Evolutionary conservation across 2,329 filamentous ascomycete species (phyloP), one percentile per base, ranked within the genome.

Genomic region (Hypoxylon sp.): DNA sequence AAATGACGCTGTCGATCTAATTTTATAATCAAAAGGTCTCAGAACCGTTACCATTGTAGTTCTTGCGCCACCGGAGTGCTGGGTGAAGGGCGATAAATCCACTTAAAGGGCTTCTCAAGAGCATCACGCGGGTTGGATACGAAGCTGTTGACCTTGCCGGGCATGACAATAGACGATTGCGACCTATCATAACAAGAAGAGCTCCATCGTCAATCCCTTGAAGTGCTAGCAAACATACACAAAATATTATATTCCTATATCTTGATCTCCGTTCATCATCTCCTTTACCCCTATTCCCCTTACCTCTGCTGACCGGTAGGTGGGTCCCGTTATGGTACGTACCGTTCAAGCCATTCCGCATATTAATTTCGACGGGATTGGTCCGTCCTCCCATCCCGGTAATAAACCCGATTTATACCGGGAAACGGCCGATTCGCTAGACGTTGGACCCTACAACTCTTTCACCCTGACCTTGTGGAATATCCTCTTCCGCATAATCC

Each of bases 331-430:
- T 25, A 25, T 25, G 46, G 46, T 49, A 49, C 46, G 46, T 49
- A 49, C 11, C 23, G 2, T 5, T 30, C 5, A 9, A 25, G 2
- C 25, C 25, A 25, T 25, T 25, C 25, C 25, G 25, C 25, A 25
- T 25, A 5, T 25, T 25, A 3, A 25, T 25, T 25, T 25, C 6
- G 2, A 25, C 25, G 23, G 53, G 10, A 46, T 30, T 14, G 25
- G 11, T 34, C 25, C 14, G 17, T 9, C 25, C 30, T 46, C 30
- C 25, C 14, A 11, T 9, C 25, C 30, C 56, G 56, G 56, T 5
- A 6, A 50, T 36, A 59, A 19, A 17, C 45, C 56, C 56, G 56
- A 41, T 28, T 32, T 41, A 10, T n/a, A 43, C 23, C 46, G 46
- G 56, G 23, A 51, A 25, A 60, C 23, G 17, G 5, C 56, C 56